A percentile compares a stretch with the other conserved stretches of the same genome.
phyloP scores from a whole-genome alignment of 1,139 yeast species.

The Magnusiomyces tetraspermus region DNA sequence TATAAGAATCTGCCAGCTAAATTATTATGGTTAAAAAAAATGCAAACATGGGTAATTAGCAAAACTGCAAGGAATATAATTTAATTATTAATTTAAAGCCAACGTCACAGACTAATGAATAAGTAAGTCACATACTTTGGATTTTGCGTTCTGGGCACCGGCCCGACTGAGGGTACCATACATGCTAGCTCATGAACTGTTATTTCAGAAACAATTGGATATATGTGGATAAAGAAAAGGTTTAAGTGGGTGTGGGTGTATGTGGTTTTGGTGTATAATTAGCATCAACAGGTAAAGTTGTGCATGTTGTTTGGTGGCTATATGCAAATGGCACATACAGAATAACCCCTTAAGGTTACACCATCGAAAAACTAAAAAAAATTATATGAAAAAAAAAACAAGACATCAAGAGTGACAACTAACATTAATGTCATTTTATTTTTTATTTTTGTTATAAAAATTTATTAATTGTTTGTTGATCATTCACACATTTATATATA shows the following conservation, averaged over 20 bases:
- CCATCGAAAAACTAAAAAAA: too few species aligned
- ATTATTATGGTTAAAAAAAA: background rate
- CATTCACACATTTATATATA: too few species aligned
- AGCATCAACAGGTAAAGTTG: background rate
- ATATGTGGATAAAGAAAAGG: background rate
- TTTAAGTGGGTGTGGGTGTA: background rate
- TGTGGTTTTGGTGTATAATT: too few species aligned
- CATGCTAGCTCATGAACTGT: slow-evolving; percentile 16
- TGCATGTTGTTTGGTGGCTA: background rate
- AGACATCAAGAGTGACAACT: too few species aligned
- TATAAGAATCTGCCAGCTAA: slow-evolving; percentile 53
- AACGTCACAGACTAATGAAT: background rate
- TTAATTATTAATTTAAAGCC: background rate
- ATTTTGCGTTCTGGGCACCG: slow-evolving; percentile 29
- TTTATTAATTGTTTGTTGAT: too few species aligned
- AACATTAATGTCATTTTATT: too few species aligned
- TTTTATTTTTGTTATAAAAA: too few species aligned
- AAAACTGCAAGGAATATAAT: too few species aligned
- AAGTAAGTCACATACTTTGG: slow-evolving; percentile 21
- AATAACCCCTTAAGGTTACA: too few species aligned
- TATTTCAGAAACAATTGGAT: background rate
- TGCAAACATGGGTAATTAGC: slow-evolving; percentile 2
- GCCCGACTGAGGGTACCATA: slow-evolving; percentile 25
- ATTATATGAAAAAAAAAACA: background rate
- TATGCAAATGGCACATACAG: background rate